Evolutionary conservation across 768 basidiomycete species (phyloP), one percentile per base, ranked within the genome.

Genomic region (Amanita exitialis): DNA sequence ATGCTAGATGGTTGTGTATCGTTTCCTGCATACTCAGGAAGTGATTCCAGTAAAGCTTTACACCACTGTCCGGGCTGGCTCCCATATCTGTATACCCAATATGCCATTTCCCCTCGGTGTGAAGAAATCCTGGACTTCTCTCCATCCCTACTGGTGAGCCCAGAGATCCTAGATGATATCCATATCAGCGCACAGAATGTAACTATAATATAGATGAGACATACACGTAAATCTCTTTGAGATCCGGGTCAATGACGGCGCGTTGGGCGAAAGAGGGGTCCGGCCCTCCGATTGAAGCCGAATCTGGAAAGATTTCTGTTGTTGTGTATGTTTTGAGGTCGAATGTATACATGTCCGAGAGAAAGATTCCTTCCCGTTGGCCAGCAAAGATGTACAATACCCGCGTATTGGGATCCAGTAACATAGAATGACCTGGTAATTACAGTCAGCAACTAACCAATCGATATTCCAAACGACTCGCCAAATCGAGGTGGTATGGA

Each of bases 271-370:
- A 89, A 58, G 78, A 83, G 2, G 83, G 75, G 38, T 83, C 79
- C 0, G 86, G 82, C 0, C 87, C 86, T 0, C 84, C 82, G 7
- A 70, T 66, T 13, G 70, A 52, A 2, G 77, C 73, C 62, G 83
- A 80, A 59, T 86, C 79, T 39, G 77, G 68, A 58, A 76, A 86
- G 3, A 87, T 59, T 58, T 88, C 79, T 1, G 76, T 75, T 23
- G 76, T 72, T 2, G 73, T 75, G 58, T 77, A 76, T 3, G 74
- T 78, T 39, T 67, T 64, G 54, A 84, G 75, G 51, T 88, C 77
- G 64, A 80, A 86, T 1, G 80, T 71, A 47, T 83, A 85, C 86
- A 90, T 86, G 62, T 90, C 88, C 2, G 81, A 77, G 7, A 86
- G 72, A 54, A 80, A 82, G 52, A 70, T 77, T 20, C 83, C 77